Conservation (phyloP, 2,329 filamentous ascomycete species). For the Chaetothyriales sp. region DNA sequence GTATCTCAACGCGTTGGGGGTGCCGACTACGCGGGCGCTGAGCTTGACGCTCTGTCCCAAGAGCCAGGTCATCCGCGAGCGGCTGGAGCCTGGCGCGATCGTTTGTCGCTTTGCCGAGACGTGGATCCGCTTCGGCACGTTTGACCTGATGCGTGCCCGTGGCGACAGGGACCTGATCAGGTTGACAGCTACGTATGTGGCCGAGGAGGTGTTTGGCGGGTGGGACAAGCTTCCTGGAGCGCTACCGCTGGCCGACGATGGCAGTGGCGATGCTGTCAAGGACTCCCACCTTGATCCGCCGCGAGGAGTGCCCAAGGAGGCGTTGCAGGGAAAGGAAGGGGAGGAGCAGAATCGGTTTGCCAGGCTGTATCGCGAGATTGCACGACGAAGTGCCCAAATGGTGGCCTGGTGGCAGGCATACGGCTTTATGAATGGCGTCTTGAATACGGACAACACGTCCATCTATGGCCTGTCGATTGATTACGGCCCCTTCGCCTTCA, state of each 20-base stretch:
- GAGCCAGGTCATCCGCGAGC: constrained; percentile 60
- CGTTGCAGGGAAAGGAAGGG: constrained; percentile 51
- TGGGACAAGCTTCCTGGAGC: constrained; percentile 67
- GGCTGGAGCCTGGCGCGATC: constrained; percentile 76
- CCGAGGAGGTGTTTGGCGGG: constrained; percentile 72
- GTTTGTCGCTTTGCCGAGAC: constrained; percentile 80
- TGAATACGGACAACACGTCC: constrained; percentile 97
- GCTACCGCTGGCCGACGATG: constrained; percentile 22
- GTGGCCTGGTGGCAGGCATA: constrained; percentile 95
- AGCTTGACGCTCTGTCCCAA: constrained; percentile 64
- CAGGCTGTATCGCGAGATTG: constrained; percentile 74
- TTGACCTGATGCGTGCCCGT: constrained; percentile 74
- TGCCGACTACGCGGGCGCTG: constrained; percentile 75
- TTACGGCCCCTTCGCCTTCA: constrained; percentile 92
- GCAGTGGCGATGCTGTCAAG: constrained; percentile 21
- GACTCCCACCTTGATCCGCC: constrained; percentile 24
- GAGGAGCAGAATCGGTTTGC: constrained; percentile 72
- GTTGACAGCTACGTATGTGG: constrained; percentile 64
- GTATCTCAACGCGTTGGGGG: constrained; percentile 62
- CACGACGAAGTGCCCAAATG: constrained; percentile 67
- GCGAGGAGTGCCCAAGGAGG: constrained; percentile 40
- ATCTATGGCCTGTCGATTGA: constrained; percentile 79
- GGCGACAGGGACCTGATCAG: constrained; percentile 63
- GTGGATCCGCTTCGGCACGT: constrained; percentile 89
- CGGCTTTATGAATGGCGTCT: constrained; percentile 96